Evolutionary conservation across 106 monocot species (phyloP).

Genomic region (Dactylorhiza incarnata): DNA sequence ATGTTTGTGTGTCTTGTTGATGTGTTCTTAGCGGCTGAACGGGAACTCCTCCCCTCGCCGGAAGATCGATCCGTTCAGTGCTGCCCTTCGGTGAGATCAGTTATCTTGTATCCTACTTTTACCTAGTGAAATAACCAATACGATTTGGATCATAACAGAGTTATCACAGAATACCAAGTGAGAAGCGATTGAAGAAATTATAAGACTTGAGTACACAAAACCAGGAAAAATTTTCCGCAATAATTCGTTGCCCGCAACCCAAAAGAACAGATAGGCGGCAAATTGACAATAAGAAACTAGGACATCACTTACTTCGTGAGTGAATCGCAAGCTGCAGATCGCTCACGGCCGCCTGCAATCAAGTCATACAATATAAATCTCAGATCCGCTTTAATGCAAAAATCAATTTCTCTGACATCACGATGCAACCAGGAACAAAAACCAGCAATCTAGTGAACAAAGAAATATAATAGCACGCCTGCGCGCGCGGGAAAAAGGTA

Average conservation of each 20-base stretch:
- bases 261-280: neutral
- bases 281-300: neutral
- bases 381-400: neutral
- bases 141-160: too few species aligned
- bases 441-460: neutral
- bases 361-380: neutral
- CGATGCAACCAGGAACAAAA: neutral
- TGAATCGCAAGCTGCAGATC: slow-evolving; percentile 74
- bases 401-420: neutral
- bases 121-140: too few species aligned
- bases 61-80: too few species aligned
- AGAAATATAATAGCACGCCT: neutral
- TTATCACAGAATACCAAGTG: neutral
- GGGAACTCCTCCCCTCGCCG: too few species aligned
- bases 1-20: too few species aligned
- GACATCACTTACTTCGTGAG: slow-evolving; percentile 44
- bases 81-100: too few species aligned
- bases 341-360: slow-evolving; percentile 68
- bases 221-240: neutral
- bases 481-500: neutral
- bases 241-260: neutral
- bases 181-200: neutral
- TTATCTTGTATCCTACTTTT: too few species aligned
- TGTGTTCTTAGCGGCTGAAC: too few species aligned
- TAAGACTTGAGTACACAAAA: neutral